Evolutionary conservation across 352 stramenopile species (phyloP).

Genomic region (Globisporangium polare): DNA sequence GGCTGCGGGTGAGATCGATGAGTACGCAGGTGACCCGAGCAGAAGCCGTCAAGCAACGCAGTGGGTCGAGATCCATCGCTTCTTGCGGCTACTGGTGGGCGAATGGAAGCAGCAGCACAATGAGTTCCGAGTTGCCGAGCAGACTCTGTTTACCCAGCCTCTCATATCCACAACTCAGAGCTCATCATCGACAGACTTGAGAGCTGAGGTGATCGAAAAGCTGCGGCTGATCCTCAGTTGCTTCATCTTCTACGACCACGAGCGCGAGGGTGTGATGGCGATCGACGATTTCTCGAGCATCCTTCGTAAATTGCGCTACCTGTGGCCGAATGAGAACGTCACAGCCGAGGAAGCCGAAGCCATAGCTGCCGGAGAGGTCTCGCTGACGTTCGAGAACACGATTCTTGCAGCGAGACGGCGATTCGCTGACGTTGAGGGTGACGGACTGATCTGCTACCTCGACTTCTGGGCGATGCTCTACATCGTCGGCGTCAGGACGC

Average conservation of each 20-base stretch:
- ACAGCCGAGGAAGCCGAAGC: conserved; percentile 30
- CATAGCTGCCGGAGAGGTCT: conserved; percentile 23
- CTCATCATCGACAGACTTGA: neutral
- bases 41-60: neutral
- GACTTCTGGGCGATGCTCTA: conserved; percentile 86
- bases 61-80: conserved; percentile 69
- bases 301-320: conserved; percentile 50
- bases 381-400: conserved; percentile 48
- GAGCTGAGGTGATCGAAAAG: conserved; percentile 35
- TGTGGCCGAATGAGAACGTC: conserved; percentile 53
- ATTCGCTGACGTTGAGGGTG: conserved; percentile 50
- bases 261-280: conserved; percentile 41
- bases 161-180: neutral
- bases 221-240: conserved; percentile 63
- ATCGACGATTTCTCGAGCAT: conserved; percentile 51
- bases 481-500: conserved; percentile 56
- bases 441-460: conserved; percentile 71
- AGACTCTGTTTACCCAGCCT: conserved; percentile 42
- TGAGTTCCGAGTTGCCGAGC: conserved; percentile 47
- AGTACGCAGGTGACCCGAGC: neutral
- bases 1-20: neutral
- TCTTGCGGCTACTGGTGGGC: conserved; percentile 54
- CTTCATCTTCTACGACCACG: conserved; percentile 71
- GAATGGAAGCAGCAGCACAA: conserved; percentile 70
- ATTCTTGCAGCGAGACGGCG: conserved; percentile 37